Conservation (phyloP, 495 filamentous ascomycete species). For the Aspergillus saccharolyticus region DNA sequence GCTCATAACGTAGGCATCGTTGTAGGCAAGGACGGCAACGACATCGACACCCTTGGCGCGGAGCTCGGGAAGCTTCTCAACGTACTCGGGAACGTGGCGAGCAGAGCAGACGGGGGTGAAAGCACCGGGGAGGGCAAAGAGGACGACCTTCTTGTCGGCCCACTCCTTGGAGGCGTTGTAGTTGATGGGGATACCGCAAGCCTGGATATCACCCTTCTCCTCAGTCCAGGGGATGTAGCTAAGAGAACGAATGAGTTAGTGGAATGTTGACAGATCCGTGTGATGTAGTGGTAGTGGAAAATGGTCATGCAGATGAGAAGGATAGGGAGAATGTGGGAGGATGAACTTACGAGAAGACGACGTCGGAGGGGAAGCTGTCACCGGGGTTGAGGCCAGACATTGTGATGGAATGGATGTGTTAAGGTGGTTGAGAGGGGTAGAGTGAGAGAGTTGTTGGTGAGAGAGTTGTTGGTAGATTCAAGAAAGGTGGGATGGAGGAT, state of each 20-base stretch:
- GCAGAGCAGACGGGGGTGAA: constrained; percentile 94
- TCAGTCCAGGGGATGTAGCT: constrained; percentile 64
- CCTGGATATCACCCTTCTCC: constrained; percentile 58
- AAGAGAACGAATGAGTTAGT: constrained; percentile 19
- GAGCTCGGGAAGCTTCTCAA: constrained; percentile 65
- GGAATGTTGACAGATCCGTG: not conserved
- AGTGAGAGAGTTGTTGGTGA: constrained; percentile 7
- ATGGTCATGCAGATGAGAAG: constrained; percentile 1
- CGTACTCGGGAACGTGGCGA: constrained; percentile 81
- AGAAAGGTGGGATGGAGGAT: constrained; percentile 8
- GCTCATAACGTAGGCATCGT: constrained; percentile 89
- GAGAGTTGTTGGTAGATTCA: constrained; percentile 8
- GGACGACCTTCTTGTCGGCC: constrained; percentile 81
- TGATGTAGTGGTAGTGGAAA: not conserved
- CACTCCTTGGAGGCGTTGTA: constrained; percentile 86
- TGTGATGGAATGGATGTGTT: constrained; percentile 24
- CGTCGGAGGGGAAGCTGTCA: constrained; percentile 75
- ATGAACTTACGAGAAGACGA: constrained; percentile 63
- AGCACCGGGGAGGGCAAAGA: constrained; percentile 86
- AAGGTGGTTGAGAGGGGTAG: constrained; percentile 9
- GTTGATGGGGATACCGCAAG: constrained; percentile 72
- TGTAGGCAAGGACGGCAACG: constrained; percentile 79
- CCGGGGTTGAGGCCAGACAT: constrained; percentile 76
- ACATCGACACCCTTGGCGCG: constrained; percentile 82
- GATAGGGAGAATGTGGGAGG: constrained; percentile 10